Evolutionary conservation across 352 stramenopile species (phyloP), one percentile per base, ranked within the genome.

Genomic region (Thalassiosira livingstoniorum): DNA sequence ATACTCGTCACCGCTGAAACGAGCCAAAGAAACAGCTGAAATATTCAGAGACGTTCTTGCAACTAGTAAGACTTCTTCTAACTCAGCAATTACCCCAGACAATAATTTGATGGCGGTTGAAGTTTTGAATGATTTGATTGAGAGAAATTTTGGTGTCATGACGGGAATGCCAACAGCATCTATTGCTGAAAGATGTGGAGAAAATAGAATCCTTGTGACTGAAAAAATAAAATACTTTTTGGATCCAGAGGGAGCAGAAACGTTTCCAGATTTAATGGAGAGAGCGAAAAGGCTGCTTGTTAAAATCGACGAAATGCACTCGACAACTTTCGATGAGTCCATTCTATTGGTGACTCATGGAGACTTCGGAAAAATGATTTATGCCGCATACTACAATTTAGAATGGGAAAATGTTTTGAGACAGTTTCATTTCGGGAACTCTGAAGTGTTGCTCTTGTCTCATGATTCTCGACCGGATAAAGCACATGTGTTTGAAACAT

Each of bases 331-430:
- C 31, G 47, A 72, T 60, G 47, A 35, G 15, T 73, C 68, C 29
- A 78, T 89, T 25, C 67, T 89, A 21, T 31, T 90, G n/a, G 84
- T 90, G 37, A 86, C 80, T 7, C 84, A 90, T 71, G 84, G 84
- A 34, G 84, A 90, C 53, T 88, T 90, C 75, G 84, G 84, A 5
- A 90, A 90, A 65, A 90, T 88, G 80, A 53, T 90, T 5, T 88
- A 88, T 51, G 84, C 84, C 25, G 76, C 80, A 2, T 90, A 82
- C 45, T 90, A 90, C 63, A 53, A 86, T 32, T 43, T 90, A 7
- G 32, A 77, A 51, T 90, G 84, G 84, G 45, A 84, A 58, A 71
- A 83, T 27, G 84, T 90, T 10, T 29, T 90, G 10, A 55, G 32
- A 27, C 76, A 86, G 39, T 90, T 90, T 76, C 80, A 90, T 55